phyloP scores from a whole-genome alignment of 345 rosid species.

The Bruguiera gymnorhiza region DNA sequence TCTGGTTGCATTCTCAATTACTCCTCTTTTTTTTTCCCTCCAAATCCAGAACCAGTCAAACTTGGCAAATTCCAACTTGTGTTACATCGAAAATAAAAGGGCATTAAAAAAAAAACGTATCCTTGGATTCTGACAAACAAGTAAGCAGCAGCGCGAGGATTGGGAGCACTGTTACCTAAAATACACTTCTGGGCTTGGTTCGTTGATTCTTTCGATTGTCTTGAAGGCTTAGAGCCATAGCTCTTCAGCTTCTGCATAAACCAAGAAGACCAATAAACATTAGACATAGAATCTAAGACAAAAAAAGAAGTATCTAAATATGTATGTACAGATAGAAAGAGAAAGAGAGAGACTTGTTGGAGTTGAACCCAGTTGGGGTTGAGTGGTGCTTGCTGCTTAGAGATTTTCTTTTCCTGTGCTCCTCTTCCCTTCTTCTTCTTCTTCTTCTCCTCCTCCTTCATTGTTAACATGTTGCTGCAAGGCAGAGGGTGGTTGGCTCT shows the following conservation, averaged over 20 bases:
- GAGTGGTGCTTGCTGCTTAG: constrained; percentile 28
- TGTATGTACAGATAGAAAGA: not conserved
- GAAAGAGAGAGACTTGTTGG: constrained; percentile 49
- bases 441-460: constrained; percentile 23
- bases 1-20: too few relatives aligned
- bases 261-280: not conserved
- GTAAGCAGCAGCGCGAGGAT: not conserved
- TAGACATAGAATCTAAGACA: not conserved
- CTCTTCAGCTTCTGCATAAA: constrained; percentile 54
- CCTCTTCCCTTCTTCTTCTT: constrained; percentile 25
- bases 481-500: too few relatives aligned
- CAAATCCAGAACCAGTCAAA: too few relatives aligned
- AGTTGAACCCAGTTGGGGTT: constrained; percentile 91
- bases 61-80: too few relatives aligned
- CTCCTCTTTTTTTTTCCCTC: too few relatives aligned
- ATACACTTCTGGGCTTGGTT: constrained; percentile 39
- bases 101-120: not conserved
- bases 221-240: constrained; percentile 33
- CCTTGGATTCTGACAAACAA: not conserved
- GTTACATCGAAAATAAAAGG: not conserved
- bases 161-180: constrained; percentile 39
- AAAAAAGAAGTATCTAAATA: not conserved
- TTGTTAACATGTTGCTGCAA: not conserved
- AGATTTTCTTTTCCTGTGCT: constrained; percentile 35
- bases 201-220: constrained; percentile 16